Base-by-base conservation (phyloP, 441 rosid species). In the Brassica balearica region DNA sequence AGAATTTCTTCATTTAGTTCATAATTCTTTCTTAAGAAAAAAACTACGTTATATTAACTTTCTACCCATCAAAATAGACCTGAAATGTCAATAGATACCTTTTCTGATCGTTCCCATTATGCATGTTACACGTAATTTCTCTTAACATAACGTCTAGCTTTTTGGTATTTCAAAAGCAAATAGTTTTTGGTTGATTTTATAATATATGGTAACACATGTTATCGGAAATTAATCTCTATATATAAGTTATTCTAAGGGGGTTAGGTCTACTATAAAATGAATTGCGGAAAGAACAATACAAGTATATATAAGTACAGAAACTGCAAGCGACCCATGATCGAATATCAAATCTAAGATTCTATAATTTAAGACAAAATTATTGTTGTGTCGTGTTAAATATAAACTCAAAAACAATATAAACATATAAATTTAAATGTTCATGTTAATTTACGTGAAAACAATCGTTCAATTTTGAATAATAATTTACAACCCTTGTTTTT, bases 81-180 rank as follows among this genome's bases (percentile, higher is more conserved):
- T 59, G 6, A 43, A 67, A 65, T 60, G 41, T 66, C 78, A 67
- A 43, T 43, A 17, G 8, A 51, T 17, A 29, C 14, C 1, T 15
- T 53, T 55, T 74, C 41, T 65, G 65, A 53, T 22, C 65, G 77
- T 65, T 74, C 65, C 72, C 78, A 66, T 19, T 55, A 67, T 75
- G 51, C 48, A 65, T 55, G 12, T 55, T 58, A 55, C 29, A 66
- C 67, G 3, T 15, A 8, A 6, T 23, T 67, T 27, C 5, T 58
- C 55, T 36, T 56, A 23, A 46, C 53, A 46, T 46, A 46, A 58
- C 48, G 8, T 43, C 4, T 15, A 29, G 11, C 3, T 43, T 59
- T 59, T 17, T 60, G 61, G 53, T 12, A 7, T 27, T 27, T 7
- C 2, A 20, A 14, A 23, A 66, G 32, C 29, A 41, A 55, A 14